Evolutionary conservation across 352 stramenopile species (phyloP).

Genomic region (Pythium apleroticum): DNA sequence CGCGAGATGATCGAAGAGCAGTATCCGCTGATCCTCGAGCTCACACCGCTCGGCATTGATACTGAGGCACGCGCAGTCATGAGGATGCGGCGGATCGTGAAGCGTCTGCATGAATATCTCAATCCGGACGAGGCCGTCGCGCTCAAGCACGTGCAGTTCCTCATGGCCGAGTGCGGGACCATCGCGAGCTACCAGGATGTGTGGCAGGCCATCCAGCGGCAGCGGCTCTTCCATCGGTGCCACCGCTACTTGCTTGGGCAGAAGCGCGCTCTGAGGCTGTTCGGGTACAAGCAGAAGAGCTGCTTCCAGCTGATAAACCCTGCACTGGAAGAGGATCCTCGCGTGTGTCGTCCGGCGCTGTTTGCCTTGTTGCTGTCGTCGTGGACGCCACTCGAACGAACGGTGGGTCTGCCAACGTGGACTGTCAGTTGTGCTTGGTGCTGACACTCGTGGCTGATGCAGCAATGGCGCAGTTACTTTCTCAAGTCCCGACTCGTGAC

Average conservation of each 20-base stretch:
- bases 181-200: constrained; percentile 37
- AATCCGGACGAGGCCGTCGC: constrained; percentile 34
- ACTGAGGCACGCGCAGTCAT: constrained; percentile 33
- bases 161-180: constrained; percentile 48
- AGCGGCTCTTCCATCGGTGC: constrained; percentile 43
- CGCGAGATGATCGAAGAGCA: constrained; percentile 49
- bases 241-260: constrained; percentile 39
- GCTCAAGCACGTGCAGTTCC: constrained; percentile 43
- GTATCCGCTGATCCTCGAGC: constrained; percentile 38
- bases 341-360: constrained; percentile 47
- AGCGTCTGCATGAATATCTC: constrained; percentile 53
- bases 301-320: constrained; percentile 37
- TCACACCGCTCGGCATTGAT: constrained; percentile 41
- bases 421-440: background rate
- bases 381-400: constrained; percentile 37
- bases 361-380: constrained; percentile 48
- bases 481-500: constrained; percentile 34
- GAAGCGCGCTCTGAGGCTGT: constrained; percentile 59
- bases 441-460: background rate
- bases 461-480: constrained; percentile 50
- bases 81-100: constrained; percentile 22
- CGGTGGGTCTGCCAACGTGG: no score
- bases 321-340: constrained; percentile 37
- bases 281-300: constrained; percentile 66
- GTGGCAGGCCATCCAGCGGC: constrained; percentile 34